Base-by-base conservation (phyloP, 1,139 yeast species). In the Candida tunisiensis region DNA sequence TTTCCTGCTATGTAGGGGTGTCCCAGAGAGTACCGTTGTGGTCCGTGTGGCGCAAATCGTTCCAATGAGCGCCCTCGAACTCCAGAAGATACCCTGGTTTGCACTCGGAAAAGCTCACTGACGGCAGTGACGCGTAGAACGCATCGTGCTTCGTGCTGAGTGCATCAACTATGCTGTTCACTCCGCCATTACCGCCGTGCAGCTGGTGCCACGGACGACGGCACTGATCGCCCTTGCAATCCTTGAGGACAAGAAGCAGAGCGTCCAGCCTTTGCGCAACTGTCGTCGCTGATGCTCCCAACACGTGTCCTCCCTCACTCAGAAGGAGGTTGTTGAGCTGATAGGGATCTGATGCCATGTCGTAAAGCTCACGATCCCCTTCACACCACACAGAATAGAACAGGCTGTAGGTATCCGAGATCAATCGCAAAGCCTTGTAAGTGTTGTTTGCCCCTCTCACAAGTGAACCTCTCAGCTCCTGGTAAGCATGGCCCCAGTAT, bases 371-470 rank as follows among this genome's bases (percentile, higher is more conserved):
- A 11, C 25, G 28, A 14, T 21, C 31, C 10, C 25, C 25, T 9
- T 22, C 22, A 23, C 31, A 28, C 31, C 31, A 28, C 14, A 28
- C 31, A 6, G 31, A 25, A 18, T 28, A 28, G 16, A 18, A 25
- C 9, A 28, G 25, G n/a, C 17, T 20, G 17, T 26, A 28, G 21
- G 17, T 26, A 8, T 13, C 14, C 8, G 29, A 17, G 5, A 28
- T 12, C 8, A 26, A 24, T 5, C 31, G 19, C 13, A 28, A 19
- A 6, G 31, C 28, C 19, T 28, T 26, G 29, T 28, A 28, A 10
- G 31, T 28, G 20, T 28, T 26, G 22, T 25, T 25, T n/a, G n/a
- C n/a, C n/a, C n/a, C n/a, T n/a, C n/a, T n/a, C n/a, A n/a, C n/a
- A n/a, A n/a, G n/a, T n/a, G n/a, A n/a, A n/a, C n/a, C n/a, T n/a